Base-by-base conservation (phyloP, 2,329 filamentous ascomycete genomes). In the Colletotrichum acutatum region DNA sequence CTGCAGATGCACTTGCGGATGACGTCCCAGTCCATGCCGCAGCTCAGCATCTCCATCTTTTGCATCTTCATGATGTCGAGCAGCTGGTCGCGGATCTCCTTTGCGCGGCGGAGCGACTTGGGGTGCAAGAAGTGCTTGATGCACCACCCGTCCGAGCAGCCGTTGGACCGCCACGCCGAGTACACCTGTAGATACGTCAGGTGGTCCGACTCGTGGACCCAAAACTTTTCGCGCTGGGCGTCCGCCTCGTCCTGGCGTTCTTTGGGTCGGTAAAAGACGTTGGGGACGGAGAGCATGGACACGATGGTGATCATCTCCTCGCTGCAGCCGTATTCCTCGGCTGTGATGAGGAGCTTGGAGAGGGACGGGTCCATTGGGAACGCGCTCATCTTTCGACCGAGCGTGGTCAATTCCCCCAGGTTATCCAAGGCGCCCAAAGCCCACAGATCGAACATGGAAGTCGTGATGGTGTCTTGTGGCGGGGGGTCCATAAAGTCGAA, bases 401-500 rank as follows among this genome's bases (percentile, higher is more conserved):
- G 89, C 0, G 90, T 87, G 0, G 97, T 99, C 30, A 99, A 88
- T 76, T 98, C 95, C 46, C 97, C 97, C 19, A 98, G 89, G 77
- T 99, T 98, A 80, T 98, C 95, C 14, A 99, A 84, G 0, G 97
- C 96, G 1, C 97, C 97, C 0, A 99, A 87, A 0, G 97, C 95
- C 97, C 97, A 99, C 0, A 99, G 90, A 78, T 99, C 97, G 83
- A 98, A 99, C 46, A 99, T 91, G 4, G 95, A 98, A 0, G 97
- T 99, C 0, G 95, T 96, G 76, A 99, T 98, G 0, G 95, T 98
- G 79, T 99, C 97, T 83, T 99, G 97, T 0, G 97, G 97, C 7
- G 97, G 97, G 1, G 97, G 97, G 77, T 99, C 97, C 96, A 99
- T 98, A 78, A 99, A 99, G 81, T 98, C 95, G 79, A 99, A 99